Conservation (phyloP, 495 filamentous ascomycete species). For the Xylaria grammica region DNA sequence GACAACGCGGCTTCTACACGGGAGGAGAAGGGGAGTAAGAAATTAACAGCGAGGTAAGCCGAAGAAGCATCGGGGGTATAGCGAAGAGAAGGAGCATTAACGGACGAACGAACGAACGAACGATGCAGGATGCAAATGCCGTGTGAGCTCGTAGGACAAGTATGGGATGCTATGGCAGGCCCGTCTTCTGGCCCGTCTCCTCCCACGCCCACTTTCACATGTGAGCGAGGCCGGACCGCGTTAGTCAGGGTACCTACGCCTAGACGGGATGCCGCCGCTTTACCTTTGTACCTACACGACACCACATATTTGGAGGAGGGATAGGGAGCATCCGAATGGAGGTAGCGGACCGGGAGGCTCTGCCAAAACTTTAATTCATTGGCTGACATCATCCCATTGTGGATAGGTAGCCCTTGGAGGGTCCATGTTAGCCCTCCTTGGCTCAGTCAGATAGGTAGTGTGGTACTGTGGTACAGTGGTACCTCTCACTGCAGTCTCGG, state of each 20-base stretch:
- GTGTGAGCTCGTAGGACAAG: not conserved
- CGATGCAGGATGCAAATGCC: conserved; percentile 20
- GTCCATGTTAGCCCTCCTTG: no score
- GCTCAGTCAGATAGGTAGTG: no score
- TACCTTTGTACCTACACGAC: not conserved
- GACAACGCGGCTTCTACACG: not conserved
- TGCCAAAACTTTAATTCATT: not conserved
- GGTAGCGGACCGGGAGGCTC: not conserved
- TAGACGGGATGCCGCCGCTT: no score
- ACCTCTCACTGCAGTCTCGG: no score
- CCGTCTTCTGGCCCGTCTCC: no score
- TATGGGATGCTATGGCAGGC: no score
- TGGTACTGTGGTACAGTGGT: no score
- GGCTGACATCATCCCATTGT: not conserved
- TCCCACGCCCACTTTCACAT: conserved; percentile 36
- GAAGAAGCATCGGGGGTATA: not conserved
- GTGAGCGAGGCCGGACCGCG: conserved; percentile 25
- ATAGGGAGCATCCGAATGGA: not conserved
- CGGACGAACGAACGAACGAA: no score
- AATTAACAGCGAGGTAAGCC: not conserved
- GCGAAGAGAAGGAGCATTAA: conserved; percentile 2
- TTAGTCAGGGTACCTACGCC: no score
- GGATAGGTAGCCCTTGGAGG: not conserved
- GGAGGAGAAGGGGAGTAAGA: not conserved
- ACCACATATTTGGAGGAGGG: not conserved